Evolutionary conservation across 768 basidiomycete species (phyloP).

Genomic region (Termitomyces titanicus): DNA sequence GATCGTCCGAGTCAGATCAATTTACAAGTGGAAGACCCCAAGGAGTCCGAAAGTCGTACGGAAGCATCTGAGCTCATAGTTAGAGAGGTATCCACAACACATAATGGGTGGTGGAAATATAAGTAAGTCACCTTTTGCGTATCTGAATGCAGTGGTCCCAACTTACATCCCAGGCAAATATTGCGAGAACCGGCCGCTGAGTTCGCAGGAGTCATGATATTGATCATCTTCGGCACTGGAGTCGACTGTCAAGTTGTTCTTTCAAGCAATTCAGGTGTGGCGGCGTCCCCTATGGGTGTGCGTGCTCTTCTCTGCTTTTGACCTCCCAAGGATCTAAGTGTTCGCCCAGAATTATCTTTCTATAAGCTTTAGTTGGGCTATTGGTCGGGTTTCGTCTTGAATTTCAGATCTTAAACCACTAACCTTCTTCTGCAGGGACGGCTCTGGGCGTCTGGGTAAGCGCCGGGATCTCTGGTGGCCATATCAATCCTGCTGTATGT

Average conservation of each 20-base stretch:
- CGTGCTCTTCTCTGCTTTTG: slow-evolving; percentile 12
- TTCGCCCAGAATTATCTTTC: slow-evolving; percentile 35
- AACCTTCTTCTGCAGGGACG: slow-evolving; percentile 25
- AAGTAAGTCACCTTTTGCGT: slow-evolving; percentile 14
- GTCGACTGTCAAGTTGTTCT: slow-evolving; percentile 47
- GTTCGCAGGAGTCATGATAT: slow-evolving; percentile 50
- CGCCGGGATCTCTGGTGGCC: slow-evolving; percentile 48
- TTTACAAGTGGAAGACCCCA: neutral
- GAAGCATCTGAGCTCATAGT: neutral
- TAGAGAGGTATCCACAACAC: neutral
- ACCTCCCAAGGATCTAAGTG: too few species aligned
- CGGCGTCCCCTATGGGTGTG: slow-evolving; percentile 45
- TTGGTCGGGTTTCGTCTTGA: slow-evolving; percentile 22
- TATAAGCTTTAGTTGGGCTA: slow-evolving; percentile 41
- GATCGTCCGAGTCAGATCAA: neutral
- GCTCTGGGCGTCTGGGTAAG: slow-evolving; percentile 47
- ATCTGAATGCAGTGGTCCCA: neutral
- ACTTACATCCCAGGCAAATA: slow-evolving; percentile 20
- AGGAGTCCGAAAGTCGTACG: neutral
- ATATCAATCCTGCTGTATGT: slow-evolving; percentile 37
- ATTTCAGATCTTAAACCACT: neutral
- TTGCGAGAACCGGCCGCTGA: slow-evolving; percentile 43
- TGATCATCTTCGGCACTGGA: slow-evolving; percentile 50
- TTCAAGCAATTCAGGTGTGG: slow-evolving; percentile 34
- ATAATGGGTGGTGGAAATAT: slow-evolving; percentile 26